These are phyloP conservation scores for Aureobasidium subglaciale DNA, from an alignment of 2,329 filamentous ascomycete species.

Conservation along the genomic window DNA sequence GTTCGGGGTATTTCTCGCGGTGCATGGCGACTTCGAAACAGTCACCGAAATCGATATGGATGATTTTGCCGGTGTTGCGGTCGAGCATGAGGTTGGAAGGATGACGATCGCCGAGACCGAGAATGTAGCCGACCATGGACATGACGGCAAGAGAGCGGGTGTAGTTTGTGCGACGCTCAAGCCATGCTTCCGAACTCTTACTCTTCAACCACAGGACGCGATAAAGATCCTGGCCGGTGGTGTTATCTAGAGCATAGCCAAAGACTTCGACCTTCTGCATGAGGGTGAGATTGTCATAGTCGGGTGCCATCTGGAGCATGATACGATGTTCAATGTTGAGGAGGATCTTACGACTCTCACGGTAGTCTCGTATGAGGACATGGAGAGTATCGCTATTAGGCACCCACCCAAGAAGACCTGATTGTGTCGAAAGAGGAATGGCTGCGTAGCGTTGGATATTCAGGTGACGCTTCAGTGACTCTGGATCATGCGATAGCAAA, in stretches of 20 bases:
- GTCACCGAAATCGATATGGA: slow-evolving; percentile 98
- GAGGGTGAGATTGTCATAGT: slow-evolving; percentile 95
- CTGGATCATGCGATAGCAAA: slow-evolving; percentile 82
- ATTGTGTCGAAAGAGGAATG: slow-evolving; percentile 95
- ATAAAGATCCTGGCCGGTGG: slow-evolving; percentile 96
- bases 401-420: slow-evolving; percentile 91
- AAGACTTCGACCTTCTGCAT: slow-evolving; percentile 99
- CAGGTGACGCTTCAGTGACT: slow-evolving; percentile 94
- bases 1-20: slow-evolving; percentile 95
- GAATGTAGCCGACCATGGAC: slow-evolving; percentile 99
- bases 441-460: slow-evolving; percentile 93
- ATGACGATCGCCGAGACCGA: slow-evolving; percentile 92
- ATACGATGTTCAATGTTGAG: slow-evolving; percentile 99
- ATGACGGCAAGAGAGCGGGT: slow-evolving; percentile 95
- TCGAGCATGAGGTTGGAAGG: slow-evolving; percentile 98
- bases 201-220: slow-evolving; percentile 98
- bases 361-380: slow-evolving; percentile 92
- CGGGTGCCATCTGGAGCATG: slow-evolving; percentile 99
- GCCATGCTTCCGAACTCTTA: slow-evolving; percentile 95
- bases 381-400: slow-evolving; percentile 97
- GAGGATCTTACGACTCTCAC: slow-evolving; percentile 92
- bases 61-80: slow-evolving; percentile 88
- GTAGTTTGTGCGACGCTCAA: slow-evolving; percentile 97
- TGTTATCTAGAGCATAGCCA: slow-evolving; percentile 97
- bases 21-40: slow-evolving; percentile 99